phyloP scores from a whole-genome alignment of 2,329 filamentous ascomycete species.

The Pseudohalonectria lignicola region DNA sequence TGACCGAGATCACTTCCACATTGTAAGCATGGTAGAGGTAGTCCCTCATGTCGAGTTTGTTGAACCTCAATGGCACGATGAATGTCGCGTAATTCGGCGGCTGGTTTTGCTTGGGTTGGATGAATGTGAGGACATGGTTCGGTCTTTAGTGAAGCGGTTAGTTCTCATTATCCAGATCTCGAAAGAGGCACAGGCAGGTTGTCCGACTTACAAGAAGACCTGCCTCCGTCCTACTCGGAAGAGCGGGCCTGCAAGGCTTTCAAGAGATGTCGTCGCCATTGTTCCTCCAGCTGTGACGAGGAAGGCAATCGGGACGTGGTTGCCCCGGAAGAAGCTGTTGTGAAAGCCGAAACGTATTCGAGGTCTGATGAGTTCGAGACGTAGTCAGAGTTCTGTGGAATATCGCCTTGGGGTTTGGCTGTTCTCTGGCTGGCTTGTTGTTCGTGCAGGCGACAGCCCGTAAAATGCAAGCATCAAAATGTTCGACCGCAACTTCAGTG shows the following conservation, averaged over 20 bases:
- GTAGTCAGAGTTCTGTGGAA: too few species aligned
- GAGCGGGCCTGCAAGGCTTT: constrained; percentile 19
- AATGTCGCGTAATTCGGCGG: constrained; percentile 80
- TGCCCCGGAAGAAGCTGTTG: too few species aligned
- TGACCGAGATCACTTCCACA: constrained; percentile 60
- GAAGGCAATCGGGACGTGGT: too few species aligned
- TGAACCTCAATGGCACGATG: constrained; percentile 81
- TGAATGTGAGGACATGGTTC: constrained; percentile 67
- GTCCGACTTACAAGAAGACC: constrained; percentile 38
- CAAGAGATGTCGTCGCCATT: constrained; percentile 17
- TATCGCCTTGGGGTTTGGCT: too few species aligned
- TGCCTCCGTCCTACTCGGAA: too few species aligned
- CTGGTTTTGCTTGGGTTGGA: constrained; percentile 57
- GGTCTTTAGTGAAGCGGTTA: constrained; percentile 27
- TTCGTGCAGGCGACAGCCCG: too few species aligned
- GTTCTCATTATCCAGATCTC: neutral
- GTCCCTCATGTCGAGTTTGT: constrained; percentile 92
- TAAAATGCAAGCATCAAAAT: too few species aligned
- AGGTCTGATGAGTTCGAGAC: too few species aligned
- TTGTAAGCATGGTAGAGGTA: constrained; percentile 84
- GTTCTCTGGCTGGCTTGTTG: too few species aligned
- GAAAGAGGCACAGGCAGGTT: neutral
- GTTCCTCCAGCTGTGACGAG: neutral
- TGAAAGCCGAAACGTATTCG: too few species aligned
- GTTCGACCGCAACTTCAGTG: too few species aligned